Conservation (phyloP, 192 early-diverging fungal genomes). For the Piromyces finnis region DNA sequence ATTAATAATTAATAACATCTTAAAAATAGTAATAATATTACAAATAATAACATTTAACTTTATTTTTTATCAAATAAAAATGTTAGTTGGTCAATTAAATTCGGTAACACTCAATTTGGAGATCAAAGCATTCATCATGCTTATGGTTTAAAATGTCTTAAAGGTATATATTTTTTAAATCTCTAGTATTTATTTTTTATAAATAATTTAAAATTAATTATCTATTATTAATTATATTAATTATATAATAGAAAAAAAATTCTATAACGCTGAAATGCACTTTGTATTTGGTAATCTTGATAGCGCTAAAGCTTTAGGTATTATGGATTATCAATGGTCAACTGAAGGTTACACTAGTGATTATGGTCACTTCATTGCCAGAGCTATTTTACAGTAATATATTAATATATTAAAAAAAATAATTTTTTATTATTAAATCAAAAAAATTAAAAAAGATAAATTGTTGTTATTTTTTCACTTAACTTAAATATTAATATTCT, state of each 20-base stretch:
- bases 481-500: too few relatives aligned
- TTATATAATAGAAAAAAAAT: slow-evolving; percentile 38
- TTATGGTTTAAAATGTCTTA: slow-evolving; percentile 44
- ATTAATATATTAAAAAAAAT: too few relatives aligned
- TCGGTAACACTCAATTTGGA: slow-evolving; percentile 26
- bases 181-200: too few relatives aligned
- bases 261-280: slow-evolving; percentile 68
- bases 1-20: too few relatives aligned
- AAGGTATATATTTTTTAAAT: slow-evolving; percentile 33
- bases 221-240: not conserved
- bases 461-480: too few relatives aligned
- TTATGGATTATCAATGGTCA: slow-evolving; percentile 65
- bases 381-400: slow-evolving; percentile 58
- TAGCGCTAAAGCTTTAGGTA: slow-evolving; percentile 50
- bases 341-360: slow-evolving; percentile 30
- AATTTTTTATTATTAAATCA: not conserved
- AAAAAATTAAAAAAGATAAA: too few relatives aligned
- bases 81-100: slow-evolving; percentile 38
- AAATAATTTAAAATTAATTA: too few relatives aligned
- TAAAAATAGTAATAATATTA: slow-evolving; percentile 1
- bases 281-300: slow-evolving; percentile 67
- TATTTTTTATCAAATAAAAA: too few relatives aligned
- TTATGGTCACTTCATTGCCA: slow-evolving; percentile 56
- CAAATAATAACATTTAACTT: too few relatives aligned
- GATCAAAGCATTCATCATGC: slow-evolving; percentile 59